Conservation (phyloP, 768 basidiomycete species). For the Pholiota microspora region DNA sequence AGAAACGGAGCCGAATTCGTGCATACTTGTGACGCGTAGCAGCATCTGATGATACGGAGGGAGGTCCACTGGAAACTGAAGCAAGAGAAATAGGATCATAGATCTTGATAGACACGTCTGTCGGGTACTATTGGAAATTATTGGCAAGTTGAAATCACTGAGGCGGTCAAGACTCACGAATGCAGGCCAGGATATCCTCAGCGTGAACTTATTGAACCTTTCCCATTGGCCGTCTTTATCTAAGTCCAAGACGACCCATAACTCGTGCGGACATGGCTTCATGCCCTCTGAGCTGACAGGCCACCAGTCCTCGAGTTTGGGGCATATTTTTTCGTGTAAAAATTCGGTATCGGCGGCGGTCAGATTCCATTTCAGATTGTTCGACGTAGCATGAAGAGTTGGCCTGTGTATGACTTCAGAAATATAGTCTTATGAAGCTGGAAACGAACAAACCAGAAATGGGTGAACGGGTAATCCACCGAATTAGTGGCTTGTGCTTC, state of each 20-base stretch:
- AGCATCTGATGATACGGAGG: constrained; percentile 35
- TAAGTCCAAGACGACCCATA: constrained; percentile 49
- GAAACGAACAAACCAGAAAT: constrained; percentile 22
- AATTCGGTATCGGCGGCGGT: constrained; percentile 20
- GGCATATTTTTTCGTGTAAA: constrained; percentile 9
- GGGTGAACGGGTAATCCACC: constrained; percentile 17
- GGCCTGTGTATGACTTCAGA: constrained; percentile 31
- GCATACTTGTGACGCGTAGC: constrained; percentile 51
- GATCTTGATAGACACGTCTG: constrained; percentile 25
- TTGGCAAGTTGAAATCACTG: background rate
- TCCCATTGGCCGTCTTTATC: constrained; percentile 36
- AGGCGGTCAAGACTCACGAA: constrained; percentile 33
- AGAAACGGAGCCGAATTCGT: constrained; percentile 51
- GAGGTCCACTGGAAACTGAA: constrained; percentile 63
- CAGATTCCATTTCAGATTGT: constrained; percentile 27
- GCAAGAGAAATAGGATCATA: constrained; percentile 44
- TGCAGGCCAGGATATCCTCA: constrained; percentile 56
- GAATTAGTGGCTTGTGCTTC: constrained; percentile 26
- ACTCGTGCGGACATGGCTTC: constrained; percentile 36
- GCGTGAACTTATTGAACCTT: constrained; percentile 42
- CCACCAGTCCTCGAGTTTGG: constrained; percentile 24
- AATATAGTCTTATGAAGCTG: too few relatives aligned
- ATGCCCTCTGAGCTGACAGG: background rate
- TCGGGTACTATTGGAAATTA: constrained; percentile 28
- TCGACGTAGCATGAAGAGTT: constrained; percentile 27